Percentiles rank a stretch among this genome's conserved stretches.
Conservation (phyloP, 2,329 filamentous ascomycete species). For the Beauveria sp. region DNA sequence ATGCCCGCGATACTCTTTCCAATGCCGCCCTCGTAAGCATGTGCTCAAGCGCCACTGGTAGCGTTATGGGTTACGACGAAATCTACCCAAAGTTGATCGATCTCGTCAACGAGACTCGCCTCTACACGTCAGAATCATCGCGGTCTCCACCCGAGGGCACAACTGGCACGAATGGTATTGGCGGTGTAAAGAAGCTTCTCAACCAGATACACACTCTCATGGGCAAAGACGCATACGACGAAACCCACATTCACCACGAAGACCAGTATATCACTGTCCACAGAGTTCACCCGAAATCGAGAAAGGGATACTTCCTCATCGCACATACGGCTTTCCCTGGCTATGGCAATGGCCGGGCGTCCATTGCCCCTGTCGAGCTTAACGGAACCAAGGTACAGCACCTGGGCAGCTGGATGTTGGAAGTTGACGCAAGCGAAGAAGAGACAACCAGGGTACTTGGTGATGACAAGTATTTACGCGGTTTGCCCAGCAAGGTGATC, state of each 20-base stretch:
- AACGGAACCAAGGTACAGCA: conserved; percentile 77
- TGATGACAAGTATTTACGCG: conserved; percentile 66
- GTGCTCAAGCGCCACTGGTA: conserved; percentile 90
- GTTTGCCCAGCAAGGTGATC: conserved; percentile 75
- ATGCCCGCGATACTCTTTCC: conserved; percentile 86
- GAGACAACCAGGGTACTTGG: conserved; percentile 55
- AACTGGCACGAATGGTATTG: conserved; percentile 70
- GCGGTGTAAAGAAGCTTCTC: conserved; percentile 80
- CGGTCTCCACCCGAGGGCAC: conserved; percentile 50
- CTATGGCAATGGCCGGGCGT: conserved; percentile 75
- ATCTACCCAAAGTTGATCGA: conserved; percentile 92
- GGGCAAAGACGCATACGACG: conserved; percentile 89
- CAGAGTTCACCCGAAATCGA: conserved; percentile 81
- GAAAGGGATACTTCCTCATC: conserved; percentile 91
- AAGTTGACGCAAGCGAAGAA: conserved; percentile 72
- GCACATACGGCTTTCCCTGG: conserved; percentile 94
- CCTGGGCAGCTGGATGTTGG: conserved; percentile 84
- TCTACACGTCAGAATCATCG: conserved; percentile 74
- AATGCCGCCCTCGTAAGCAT: conserved; percentile 92
- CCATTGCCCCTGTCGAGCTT: conserved; percentile 71
- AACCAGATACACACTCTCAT: conserved; percentile 94
- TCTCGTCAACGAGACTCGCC: conserved; percentile 77
- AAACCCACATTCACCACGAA: conserved; percentile 95
- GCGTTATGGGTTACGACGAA: conserved; percentile 97
- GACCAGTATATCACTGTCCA: conserved; percentile 95